These are phyloP conservation scores for Diaporthe capsici DNA, from an alignment of 2,329 filamentous ascomycete species.

Conservation along the genomic window DNA sequence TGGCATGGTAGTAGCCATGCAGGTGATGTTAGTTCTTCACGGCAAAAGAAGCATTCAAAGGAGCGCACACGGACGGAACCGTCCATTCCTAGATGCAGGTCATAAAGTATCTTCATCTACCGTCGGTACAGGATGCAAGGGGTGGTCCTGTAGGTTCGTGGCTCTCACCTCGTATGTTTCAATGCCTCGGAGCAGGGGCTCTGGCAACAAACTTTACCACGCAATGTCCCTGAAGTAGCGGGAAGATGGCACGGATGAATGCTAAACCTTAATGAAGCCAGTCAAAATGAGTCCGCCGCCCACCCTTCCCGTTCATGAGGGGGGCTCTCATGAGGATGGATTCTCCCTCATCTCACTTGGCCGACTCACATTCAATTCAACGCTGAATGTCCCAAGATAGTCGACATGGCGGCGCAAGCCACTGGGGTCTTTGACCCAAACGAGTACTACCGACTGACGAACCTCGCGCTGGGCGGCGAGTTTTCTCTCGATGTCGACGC, in stretches of 20 bases:
- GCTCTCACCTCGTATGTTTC: conserved; percentile 31
- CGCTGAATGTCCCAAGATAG: conserved; percentile 23
- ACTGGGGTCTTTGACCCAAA: conserved; percentile 35
- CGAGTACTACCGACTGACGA: conserved; percentile 31
- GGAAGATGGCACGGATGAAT: conserved; percentile 19
- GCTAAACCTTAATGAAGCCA: conserved; percentile 25
- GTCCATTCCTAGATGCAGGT: background rate
- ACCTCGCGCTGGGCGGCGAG: conserved; percentile 34
- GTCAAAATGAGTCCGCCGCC: conserved; percentile 14
- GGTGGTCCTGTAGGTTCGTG: conserved; percentile 19
- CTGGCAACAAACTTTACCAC: conserved; percentile 18
- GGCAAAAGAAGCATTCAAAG: background rate
- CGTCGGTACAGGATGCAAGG: conserved; percentile 7
- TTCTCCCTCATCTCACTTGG: background rate
- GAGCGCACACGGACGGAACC: background rate
- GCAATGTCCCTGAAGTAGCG: conserved; percentile 15
- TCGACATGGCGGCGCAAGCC: conserved; percentile 31
- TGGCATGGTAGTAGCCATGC: background rate
- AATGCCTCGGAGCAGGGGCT: conserved; percentile 27
- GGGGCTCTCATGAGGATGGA: background rate
- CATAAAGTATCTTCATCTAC: conserved; percentile 23
- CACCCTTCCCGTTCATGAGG: background rate
- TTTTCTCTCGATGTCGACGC: conserved; percentile 28
- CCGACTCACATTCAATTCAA: background rate
- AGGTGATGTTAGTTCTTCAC: background rate